Evolutionary conservation across 768 basidiomycete genomes (phyloP).

Genomic region (Russula griseocarnosa): DNA sequence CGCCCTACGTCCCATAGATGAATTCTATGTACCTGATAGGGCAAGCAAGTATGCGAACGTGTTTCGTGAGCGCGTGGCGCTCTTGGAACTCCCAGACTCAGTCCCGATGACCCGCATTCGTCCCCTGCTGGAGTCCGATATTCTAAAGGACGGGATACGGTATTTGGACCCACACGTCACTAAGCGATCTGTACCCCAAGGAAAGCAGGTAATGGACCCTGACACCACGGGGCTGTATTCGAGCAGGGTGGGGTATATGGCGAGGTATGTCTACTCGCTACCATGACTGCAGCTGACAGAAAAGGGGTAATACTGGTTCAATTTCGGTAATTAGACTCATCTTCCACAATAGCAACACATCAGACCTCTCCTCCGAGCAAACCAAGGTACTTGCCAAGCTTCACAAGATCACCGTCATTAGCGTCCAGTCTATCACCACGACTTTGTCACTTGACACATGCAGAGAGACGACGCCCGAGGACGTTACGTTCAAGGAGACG

Average conservation of each 20-base stretch:
- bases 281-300: neutral
- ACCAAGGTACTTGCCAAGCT: slow-evolving; percentile 13
- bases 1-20: slow-evolving; percentile 8
- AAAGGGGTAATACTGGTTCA: neutral
- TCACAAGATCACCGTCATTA: slow-evolving; percentile 19
- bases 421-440: slow-evolving; percentile 15
- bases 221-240: slow-evolving; percentile 20
- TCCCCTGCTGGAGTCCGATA: slow-evolving; percentile 21
- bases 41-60: slow-evolving; percentile 19
- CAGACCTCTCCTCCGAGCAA: slow-evolving; percentile 10
- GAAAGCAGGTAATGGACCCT: slow-evolving; percentile 14
- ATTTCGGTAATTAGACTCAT: slow-evolving; percentile 11
- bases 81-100: slow-evolving; percentile 22
- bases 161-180: slow-evolving; percentile 15
- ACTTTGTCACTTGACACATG: slow-evolving; percentile 13
- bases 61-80: slow-evolving; percentile 20
- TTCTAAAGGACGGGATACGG: slow-evolving; percentile 20
- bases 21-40: slow-evolving; percentile 31
- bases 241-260: slow-evolving; percentile 18
- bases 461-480: slow-evolving; percentile 3
- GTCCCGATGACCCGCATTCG: slow-evolving; percentile 7
- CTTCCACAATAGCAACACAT: slow-evolving; percentile 2
- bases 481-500: slow-evolving; percentile 8
- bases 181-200: slow-evolving; percentile 10
- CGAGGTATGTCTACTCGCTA: slow-evolving; percentile 9